These are phyloP conservation scores for Capsella rubella DNA, from an alignment of 441 rosid genomes.

Conservation along the genomic window DNA sequence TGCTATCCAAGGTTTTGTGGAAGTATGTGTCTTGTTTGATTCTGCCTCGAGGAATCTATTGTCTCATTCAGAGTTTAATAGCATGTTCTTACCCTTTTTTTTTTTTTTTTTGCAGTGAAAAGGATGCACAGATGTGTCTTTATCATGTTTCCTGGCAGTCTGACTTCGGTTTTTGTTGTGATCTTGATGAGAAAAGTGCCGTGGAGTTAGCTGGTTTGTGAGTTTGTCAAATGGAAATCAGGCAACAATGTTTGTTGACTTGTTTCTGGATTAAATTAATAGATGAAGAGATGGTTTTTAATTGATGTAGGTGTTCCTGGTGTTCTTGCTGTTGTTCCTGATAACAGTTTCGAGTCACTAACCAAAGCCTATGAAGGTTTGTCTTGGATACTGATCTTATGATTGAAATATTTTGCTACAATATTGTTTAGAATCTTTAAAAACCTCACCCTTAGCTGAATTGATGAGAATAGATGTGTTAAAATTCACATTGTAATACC, in stretches of 20 bases:
- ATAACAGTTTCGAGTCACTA: constrained; percentile 63
- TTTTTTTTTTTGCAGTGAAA: constrained; percentile 56
- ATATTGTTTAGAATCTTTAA: background rate
- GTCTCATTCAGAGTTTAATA: background rate
- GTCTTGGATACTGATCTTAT: constrained; percentile 20
- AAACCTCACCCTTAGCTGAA: background rate
- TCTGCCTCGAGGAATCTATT: constrained; percentile 1
- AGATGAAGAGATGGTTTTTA: constrained; percentile 10
- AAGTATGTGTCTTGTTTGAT: constrained; percentile 57
- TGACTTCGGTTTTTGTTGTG: constrained; percentile 81
- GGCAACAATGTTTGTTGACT: constrained; percentile 11
- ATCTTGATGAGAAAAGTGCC: constrained; percentile 79
- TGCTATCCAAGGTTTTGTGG: constrained; percentile 76
- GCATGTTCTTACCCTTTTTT: background rate
- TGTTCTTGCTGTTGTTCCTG: constrained; percentile 77
- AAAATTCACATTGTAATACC: background rate
- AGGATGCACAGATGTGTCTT: constrained; percentile 92
- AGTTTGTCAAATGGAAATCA: constrained; percentile 30
- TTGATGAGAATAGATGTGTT: background rate
- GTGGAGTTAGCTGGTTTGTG: constrained; percentile 73
- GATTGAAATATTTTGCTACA: background rate
- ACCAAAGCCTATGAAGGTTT: constrained; percentile 79
- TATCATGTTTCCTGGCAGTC: constrained; percentile 89
- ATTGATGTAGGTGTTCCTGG: constrained; percentile 80
- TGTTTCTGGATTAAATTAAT: constrained; percentile 1